These are phyloP conservation scores for Ascochyta rabiei DNA, from an alignment of 2,329 filamentous ascomycete species.

Conservation along the genomic window DNA sequence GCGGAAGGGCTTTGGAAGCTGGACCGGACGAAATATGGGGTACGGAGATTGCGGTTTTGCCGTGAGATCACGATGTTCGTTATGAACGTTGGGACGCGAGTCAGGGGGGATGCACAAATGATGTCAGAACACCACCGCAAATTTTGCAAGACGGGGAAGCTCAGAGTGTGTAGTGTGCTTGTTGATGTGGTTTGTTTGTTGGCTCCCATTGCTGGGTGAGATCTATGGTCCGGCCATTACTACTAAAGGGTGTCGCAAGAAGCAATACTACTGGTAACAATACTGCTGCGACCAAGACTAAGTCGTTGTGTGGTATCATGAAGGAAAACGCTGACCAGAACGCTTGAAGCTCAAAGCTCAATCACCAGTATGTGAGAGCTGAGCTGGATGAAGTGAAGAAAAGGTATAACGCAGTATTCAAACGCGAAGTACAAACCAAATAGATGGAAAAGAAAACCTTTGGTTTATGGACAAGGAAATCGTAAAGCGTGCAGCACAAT, in stretches of 20 bases:
- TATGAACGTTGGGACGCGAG: conserved; percentile 2
- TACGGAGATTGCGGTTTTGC: conserved; percentile 13
- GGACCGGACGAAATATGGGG: conserved; percentile 12
- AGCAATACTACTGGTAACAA: conserved; percentile 10
- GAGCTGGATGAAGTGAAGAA: conserved; percentile 4
- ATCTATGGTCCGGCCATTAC: conserved; percentile 14
- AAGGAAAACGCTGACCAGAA: conserved; percentile 16
- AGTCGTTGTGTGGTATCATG: conserved; percentile 14
- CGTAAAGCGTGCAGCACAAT: conserved; percentile 4
- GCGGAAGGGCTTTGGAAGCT: conserved; percentile 13
- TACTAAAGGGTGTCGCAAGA: conserved; percentile 1
- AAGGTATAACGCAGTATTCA: conserved; percentile 11
- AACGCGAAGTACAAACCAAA: conserved; percentile 2
- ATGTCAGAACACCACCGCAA: conserved; percentile 7
- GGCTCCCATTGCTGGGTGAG: conserved; percentile 9
- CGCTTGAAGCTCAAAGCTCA: conserved; percentile 17
- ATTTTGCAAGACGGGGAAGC: background rate
- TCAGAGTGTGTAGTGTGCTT: background rate
- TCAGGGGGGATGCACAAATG: conserved; percentile 3
- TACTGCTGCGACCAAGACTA: conserved; percentile 9
- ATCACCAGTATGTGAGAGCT: conserved; percentile 13
- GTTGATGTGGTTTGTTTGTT: background rate
- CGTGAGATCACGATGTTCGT: conserved; percentile 4
- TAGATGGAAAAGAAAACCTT: background rate
- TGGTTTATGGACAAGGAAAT: conserved; percentile 1